phyloP scores from a whole-genome alignment of 257 asterid genomes.

The Solanum lycopersicoides region DNA sequence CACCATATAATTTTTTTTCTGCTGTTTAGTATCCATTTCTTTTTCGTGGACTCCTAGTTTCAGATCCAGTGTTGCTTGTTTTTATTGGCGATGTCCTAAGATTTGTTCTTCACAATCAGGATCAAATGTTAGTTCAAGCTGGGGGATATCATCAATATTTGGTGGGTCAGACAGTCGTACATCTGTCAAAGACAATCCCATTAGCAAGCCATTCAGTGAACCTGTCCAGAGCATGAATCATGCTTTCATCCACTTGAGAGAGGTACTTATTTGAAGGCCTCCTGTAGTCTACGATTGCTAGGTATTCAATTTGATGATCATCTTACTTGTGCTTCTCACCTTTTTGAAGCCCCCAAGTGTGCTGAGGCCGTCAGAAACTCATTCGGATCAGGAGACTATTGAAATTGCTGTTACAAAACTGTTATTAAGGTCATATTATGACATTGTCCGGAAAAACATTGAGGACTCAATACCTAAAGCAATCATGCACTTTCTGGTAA shows the following conservation, averaged over 20 bases:
- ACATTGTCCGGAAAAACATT: constrained; percentile 58
- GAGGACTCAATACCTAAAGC: constrained; percentile 63
- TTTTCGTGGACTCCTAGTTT: not conserved
- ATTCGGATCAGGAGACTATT: constrained; percentile 54
- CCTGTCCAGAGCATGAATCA: constrained; percentile 54
- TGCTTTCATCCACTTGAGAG: constrained; percentile 56
- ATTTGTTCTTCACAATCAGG: constrained; percentile 22
- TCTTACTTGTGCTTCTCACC: not conserved
- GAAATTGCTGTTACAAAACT: constrained; percentile 67
- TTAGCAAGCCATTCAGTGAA: constrained; percentile 41
- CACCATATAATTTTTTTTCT: not conserved
- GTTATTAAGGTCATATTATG: constrained; percentile 62
- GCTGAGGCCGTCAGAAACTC: constrained; percentile 72
- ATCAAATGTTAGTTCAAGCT: constrained; percentile 45
- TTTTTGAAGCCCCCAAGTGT: constrained; percentile 65
- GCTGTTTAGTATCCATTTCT: not conserved
- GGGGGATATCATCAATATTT: constrained; percentile 96
- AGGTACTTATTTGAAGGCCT: constrained; percentile 28
- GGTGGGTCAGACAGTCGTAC: constrained; percentile 59
- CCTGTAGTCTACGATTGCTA: not conserved
- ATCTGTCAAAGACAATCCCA: constrained; percentile 46
- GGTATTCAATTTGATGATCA: not conserved
- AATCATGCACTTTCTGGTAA: constrained; percentile 69
- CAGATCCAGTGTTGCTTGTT: not conserved
- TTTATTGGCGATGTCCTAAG: not conserved